Evolutionary conservation across 176 grass and related monocot genomes (phyloP), one percentile per base, ranked within the genome.

Genomic region (Oryza coarctata): DNA sequence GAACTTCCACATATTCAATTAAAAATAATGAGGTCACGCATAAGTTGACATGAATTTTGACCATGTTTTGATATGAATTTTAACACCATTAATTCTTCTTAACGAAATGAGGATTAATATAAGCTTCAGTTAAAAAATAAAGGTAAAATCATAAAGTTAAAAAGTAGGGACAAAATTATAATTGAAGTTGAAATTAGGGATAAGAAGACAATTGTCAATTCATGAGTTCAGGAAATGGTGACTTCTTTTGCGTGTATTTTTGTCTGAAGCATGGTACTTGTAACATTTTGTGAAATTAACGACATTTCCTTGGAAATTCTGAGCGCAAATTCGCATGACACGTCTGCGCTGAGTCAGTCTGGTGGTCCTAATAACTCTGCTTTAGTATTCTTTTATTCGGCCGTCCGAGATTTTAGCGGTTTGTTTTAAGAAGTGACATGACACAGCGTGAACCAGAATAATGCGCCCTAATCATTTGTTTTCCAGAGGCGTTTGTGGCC

Each of bases 391-490:
- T 72, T 17, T 4, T n/a, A 11, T 2, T 7, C 0, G 62, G 10
- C 1, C 30, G 0, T 15, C 40, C 29, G 0, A 12, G 32, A 40
- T 26, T 70, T 9, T 55, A 13, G 7, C 14, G 3, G 13, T 70
- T 58, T 22, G 9, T 34, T 77, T 43, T 65, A 45, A 44, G 43
- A 34, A 67, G 58, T 4, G 73, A 71, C 72, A 57, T 63, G 82
- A 9, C 40, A 3, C 25, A 14, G 17, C 72, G 15, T 67, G 2
- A 69, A 11, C 57, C 57, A 67, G 39, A 71, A 32, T 36, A 20
- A n/a, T 30, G 11, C 33, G 60, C 66, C 44, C 20, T 20, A n/a
- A 47, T 61, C 71, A 78, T 81, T 44, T 7, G 52, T 63, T 55
- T 23, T 7, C 26, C 22, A 17, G 1, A 67, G 31, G 65, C 6